Conservation (phyloP, 2,329 filamentous ascomycete genomes). For the Emmonsia crescens region DNA sequence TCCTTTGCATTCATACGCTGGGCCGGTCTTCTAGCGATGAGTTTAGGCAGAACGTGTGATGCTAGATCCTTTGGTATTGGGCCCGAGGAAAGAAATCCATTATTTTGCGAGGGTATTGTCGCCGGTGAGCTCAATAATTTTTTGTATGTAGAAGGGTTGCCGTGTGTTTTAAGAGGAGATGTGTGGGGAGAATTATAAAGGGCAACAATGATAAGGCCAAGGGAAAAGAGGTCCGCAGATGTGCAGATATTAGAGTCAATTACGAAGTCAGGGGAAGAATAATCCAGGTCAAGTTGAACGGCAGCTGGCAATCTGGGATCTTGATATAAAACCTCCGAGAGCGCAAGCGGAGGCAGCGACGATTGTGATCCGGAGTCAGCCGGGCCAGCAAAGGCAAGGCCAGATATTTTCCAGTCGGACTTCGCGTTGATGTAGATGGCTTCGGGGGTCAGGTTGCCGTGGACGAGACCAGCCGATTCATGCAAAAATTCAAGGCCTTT, state of each 20-base stretch:
- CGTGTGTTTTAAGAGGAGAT: conserved; percentile 74
- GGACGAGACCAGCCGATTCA: conserved; percentile 85
- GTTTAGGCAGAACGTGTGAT: conserved; percentile 63
- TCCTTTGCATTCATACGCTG: conserved; percentile 79
- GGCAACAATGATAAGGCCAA: conserved; percentile 78
- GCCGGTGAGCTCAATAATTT: conserved; percentile 69
- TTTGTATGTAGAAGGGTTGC: conserved; percentile 75
- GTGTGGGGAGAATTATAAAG: conserved; percentile 90
- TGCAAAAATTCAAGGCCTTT: conserved; percentile 93
- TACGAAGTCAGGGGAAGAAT: conserved; percentile 87
- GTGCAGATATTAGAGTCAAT: conserved; percentile 78
- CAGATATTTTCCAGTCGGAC: conserved; percentile 97
- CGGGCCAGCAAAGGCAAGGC: conserved; percentile 79
- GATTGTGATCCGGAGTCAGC: conserved; percentile 65
- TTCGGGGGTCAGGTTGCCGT: conserved; percentile 89
- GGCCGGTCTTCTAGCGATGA: conserved; percentile 79
- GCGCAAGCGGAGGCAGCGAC: conserved; percentile 65
- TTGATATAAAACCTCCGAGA: conserved; percentile 74
- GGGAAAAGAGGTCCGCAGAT: conserved; percentile 83
- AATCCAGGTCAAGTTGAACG: conserved; percentile 87
- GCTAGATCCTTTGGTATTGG: conserved; percentile 70
- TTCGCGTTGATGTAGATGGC: conserved; percentile 91
- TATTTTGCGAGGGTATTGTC: conserved; percentile 63
- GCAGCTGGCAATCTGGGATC: conserved; percentile 70
- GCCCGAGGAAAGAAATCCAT: conserved; percentile 73